Conservation (phyloP, 2,329 filamentous ascomycete species). For the Verticillium albo-atrum region DNA sequence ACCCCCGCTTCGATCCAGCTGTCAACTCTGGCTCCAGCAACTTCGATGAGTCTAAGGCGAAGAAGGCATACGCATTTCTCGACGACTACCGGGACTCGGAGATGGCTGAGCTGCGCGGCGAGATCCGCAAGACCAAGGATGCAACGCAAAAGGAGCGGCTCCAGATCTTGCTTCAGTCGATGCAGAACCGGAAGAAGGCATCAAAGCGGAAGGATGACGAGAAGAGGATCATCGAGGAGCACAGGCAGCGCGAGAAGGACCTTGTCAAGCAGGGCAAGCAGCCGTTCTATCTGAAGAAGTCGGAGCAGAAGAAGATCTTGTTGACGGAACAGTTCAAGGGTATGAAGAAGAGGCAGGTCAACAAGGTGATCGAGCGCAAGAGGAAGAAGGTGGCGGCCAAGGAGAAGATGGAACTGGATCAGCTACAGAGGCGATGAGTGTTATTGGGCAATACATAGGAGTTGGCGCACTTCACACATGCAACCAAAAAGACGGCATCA, state of each 20-base stretch:
- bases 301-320: constrained; percentile 83
- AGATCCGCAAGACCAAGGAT: constrained; percentile 64
- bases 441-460: background rate
- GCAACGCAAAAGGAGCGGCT: constrained; percentile 62
- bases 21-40: constrained; percentile 38
- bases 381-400: constrained; percentile 84
- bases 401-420: constrained; percentile 71
- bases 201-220: constrained; percentile 66
- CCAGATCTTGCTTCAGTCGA: constrained; percentile 68
- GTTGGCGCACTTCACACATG: background rate
- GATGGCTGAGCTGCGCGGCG: constrained; percentile 66
- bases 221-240: constrained; percentile 65
- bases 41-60: constrained; percentile 53
- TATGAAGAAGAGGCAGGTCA: constrained; percentile 81
- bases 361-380: constrained; percentile 78
- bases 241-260: constrained; percentile 80
- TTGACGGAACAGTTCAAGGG: constrained; percentile 73
- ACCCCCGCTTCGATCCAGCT: constrained; percentile 82
- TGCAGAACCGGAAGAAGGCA: constrained; percentile 73
- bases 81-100: constrained; percentile 83
- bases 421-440: constrained; percentile 22
- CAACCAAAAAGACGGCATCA: too few species aligned
- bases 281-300: constrained; percentile 90
- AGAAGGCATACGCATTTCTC: constrained; percentile 80
- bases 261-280: constrained; percentile 82